Percentiles rank a stretch among this genome's conserved stretches.
Conservation (phyloP, 768 basidiomycete species). For the Russula sp. region DNA sequence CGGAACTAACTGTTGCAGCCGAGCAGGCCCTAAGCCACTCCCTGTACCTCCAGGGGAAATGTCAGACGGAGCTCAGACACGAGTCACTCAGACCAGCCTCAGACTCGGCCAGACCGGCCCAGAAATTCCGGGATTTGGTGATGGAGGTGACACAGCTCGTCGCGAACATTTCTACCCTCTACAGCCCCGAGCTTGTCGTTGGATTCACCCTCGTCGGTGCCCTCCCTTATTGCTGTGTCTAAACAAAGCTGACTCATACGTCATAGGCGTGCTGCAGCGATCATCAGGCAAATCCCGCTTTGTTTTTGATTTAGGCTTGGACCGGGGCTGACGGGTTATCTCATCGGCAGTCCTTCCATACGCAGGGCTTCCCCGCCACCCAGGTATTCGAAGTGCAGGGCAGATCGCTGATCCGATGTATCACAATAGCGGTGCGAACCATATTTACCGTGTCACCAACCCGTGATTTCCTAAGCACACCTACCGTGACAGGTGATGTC, state of each 20-base stretch:
- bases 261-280: constrained; percentile 82
- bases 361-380: constrained; percentile 79
- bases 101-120: no score
- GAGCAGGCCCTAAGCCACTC: no score
- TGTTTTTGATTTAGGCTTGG: not conserved
- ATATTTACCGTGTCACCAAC: not conserved
- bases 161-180: constrained; percentile 67
- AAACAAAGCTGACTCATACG: not conserved
- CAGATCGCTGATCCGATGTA: constrained; percentile 87
- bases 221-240: not conserved
- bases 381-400: constrained; percentile 85
- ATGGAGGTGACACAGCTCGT: constrained; percentile 74
- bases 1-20: no score
- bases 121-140: no score
- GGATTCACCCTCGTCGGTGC: constrained; percentile 54
- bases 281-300: constrained; percentile 53
- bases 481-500: constrained; percentile 51
- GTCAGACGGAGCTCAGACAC: no score
- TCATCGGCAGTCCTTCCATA: constrained; percentile 57
- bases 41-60: no score
- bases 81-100: no score
- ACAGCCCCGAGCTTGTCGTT: constrained; percentile 72
- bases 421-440: constrained; percentile 65
- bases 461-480: not conserved
- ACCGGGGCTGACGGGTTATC: not conserved